phyloP scores from a whole-genome alignment of 257 asterid species.

The Catharanthus roseus region DNA sequence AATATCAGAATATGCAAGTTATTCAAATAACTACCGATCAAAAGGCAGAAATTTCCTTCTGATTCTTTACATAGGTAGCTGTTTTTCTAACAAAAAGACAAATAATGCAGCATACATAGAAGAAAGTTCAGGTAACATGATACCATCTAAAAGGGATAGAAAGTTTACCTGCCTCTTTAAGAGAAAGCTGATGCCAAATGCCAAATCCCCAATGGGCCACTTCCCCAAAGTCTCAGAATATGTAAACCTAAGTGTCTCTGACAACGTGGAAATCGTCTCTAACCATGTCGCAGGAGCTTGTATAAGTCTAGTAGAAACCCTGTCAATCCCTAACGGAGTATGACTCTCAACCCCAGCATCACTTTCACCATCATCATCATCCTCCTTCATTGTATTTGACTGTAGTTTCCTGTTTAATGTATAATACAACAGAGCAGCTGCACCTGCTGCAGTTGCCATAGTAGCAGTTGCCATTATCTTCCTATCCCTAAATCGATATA shows the following conservation, averaged over 20 bases:
- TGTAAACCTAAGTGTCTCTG: slow-evolving; percentile 95
- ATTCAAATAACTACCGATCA: not conserved
- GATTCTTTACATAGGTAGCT: not conserved
- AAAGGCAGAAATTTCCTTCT: not conserved
- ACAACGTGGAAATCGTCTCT: slow-evolving; percentile 86
- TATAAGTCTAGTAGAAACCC: slow-evolving; percentile 80
- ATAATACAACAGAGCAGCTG: slow-evolving; percentile 92
- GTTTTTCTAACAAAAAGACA: not conserved
- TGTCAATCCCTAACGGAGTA: slow-evolving; percentile 51
- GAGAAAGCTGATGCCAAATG: slow-evolving; percentile 94
- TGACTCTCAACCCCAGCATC: slow-evolving; percentile 39
- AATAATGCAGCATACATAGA: not conserved
- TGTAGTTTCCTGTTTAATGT: slow-evolving; percentile 71
- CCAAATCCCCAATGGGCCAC: slow-evolving; percentile 99
- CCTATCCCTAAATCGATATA: slow-evolving; percentile 32
- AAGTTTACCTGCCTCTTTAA: slow-evolving; percentile 85
- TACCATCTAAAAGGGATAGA: slow-evolving; percentile 1
- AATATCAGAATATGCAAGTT: not conserved
- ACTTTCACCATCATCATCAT: slow-evolving; percentile 57
- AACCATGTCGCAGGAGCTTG: slow-evolving; percentile 99
- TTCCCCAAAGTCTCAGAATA: slow-evolving; percentile 96
- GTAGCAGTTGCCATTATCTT: slow-evolving; percentile 94
- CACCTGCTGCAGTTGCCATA: slow-evolving; percentile 99
- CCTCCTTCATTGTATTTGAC: slow-evolving; percentile 29
- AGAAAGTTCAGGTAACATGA: not conserved